Conservation (phyloP, 768 basidiomycete species). For the Terana coerulea region DNA sequence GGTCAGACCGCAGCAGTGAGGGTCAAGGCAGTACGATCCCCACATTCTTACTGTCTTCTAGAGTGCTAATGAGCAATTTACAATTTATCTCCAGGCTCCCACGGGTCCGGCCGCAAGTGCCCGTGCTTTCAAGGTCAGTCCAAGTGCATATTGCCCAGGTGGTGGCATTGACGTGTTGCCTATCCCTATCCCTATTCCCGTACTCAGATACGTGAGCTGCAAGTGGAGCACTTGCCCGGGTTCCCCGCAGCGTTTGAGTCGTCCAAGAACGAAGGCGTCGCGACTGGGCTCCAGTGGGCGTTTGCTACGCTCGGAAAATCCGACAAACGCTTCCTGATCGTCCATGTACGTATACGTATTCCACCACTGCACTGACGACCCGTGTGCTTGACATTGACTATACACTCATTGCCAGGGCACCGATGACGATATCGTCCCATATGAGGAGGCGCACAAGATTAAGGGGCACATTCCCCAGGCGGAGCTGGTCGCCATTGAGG, state of each 20-base stretch:
- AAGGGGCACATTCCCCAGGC: slow-evolving; percentile 42
- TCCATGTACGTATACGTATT: slow-evolving; percentile 47
- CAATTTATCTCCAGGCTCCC: not conserved
- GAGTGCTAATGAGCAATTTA: not conserved
- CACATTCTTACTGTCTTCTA: not conserved
- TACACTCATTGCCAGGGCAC: slow-evolving; percentile 41
- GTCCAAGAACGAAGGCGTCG: slow-evolving; percentile 29
- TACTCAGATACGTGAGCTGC: slow-evolving; percentile 59
- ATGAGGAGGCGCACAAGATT: slow-evolving; percentile 48
- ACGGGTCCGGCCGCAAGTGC: too few relatives aligned
- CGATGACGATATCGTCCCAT: slow-evolving; percentile 50
- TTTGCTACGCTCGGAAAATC: slow-evolving; percentile 27
- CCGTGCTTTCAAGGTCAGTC: too few relatives aligned
- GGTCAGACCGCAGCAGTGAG: not conserved
- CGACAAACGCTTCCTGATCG: slow-evolving; percentile 47
- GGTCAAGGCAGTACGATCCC: not conserved
- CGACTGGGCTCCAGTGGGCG: slow-evolving; percentile 21
- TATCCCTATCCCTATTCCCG: too few relatives aligned
- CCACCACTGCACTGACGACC: not conserved
- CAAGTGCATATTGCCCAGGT: too few relatives aligned
- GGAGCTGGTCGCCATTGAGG: slow-evolving; percentile 43
- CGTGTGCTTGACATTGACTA: not conserved
- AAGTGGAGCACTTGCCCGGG: slow-evolving; percentile 66
- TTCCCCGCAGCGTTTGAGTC: slow-evolving; percentile 70
- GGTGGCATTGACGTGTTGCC: too few relatives aligned